Evolutionary conservation across 805 yeast species (phyloP).

Genomic region (Tetrapisispora pingtungensis): DNA sequence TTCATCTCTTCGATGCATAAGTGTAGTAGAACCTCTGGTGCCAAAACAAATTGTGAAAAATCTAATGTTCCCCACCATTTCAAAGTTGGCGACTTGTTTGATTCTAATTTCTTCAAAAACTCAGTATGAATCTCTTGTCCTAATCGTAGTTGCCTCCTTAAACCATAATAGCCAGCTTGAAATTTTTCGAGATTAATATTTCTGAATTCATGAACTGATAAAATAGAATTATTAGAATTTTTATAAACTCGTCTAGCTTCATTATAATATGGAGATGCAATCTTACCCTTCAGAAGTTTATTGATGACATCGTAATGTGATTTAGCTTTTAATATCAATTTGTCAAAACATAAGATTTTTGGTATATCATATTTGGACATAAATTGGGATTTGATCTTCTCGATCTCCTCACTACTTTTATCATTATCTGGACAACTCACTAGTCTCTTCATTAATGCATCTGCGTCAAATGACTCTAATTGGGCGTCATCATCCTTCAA

Average conservation of each 20-base stretch:
- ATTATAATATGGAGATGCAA: slow-evolving; percentile 40
- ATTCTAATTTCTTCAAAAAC: slow-evolving; percentile 26
- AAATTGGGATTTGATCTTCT: slow-evolving; percentile 8
- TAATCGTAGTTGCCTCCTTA: slow-evolving; percentile 43
- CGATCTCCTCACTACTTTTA: neutral
- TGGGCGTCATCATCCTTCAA: neutral
- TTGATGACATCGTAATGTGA: slow-evolving; percentile 30
- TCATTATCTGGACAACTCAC: neutral
- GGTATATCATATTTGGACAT: slow-evolving; percentile 19
- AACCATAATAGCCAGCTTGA: slow-evolving; percentile 53
- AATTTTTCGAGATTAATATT: slow-evolving; percentile 37
- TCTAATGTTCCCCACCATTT: slow-evolving; percentile 52
- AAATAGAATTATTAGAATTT: slow-evolving; percentile 32
- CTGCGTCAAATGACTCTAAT: neutral
- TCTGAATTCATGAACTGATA: slow-evolving; percentile 40
- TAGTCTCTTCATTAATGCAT: neutral
- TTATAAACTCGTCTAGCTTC: slow-evolving; percentile 36
- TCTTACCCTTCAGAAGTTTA: slow-evolving; percentile 35
- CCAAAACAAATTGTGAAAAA: slow-evolving; percentile 48
- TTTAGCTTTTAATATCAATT: slow-evolving; percentile 24
- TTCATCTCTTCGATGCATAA: slow-evolving; percentile 39
- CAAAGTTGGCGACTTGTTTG: slow-evolving; percentile 35
- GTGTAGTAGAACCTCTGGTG: slow-evolving; percentile 50
- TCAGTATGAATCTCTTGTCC: slow-evolving; percentile 34
- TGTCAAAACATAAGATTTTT: slow-evolving; percentile 19